Evolutionary conservation across 2,329 filamentous ascomycete genomes (phyloP).

Genomic region (Diaporthe sp.): DNA sequence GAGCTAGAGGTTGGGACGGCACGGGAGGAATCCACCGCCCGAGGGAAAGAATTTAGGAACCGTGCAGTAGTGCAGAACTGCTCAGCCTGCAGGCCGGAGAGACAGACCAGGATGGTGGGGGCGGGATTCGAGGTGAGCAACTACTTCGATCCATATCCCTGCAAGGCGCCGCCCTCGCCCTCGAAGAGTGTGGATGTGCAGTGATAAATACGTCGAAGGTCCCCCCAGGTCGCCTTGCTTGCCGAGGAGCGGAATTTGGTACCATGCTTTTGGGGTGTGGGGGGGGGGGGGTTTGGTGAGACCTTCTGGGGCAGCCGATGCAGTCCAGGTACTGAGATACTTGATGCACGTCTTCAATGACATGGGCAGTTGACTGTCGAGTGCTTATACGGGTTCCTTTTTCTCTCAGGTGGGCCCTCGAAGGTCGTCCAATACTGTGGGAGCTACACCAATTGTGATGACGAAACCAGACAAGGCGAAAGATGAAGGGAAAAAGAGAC

Average conservation of each 20-base stretch:
- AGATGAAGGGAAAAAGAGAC: not conserved
- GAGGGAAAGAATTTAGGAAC: conserved; percentile 14
- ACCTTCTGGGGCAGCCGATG: not conserved
- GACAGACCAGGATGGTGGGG: not conserved
- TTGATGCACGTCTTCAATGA: not conserved
- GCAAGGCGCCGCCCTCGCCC: not conserved
- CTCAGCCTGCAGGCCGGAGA: conserved; percentile 7
- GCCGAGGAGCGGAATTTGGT: conserved; percentile 5
- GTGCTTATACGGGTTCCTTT: not conserved
- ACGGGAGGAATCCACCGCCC: not conserved
- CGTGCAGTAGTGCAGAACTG: conserved; percentile 5
- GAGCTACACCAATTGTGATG: not conserved
- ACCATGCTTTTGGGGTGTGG: not conserved
- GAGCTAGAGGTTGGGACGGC: not conserved
- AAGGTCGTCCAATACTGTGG: not conserved
- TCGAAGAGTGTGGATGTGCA: not conserved
- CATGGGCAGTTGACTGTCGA: not conserved
- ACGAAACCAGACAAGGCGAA: not conserved
- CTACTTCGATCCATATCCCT: not conserved
- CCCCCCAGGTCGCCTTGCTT: not conserved
- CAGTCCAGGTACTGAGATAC: not conserved
- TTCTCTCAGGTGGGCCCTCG: not conserved
- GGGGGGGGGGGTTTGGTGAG: not conserved
- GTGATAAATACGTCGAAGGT: not conserved
- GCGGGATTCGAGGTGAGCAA: conserved; percentile 5